A percentile compares a stretch with the other conserved stretches of the same genome.
Conservation (phyloP, 2,329 filamentous ascomycete species). For the Coniochaeta sp. region DNA sequence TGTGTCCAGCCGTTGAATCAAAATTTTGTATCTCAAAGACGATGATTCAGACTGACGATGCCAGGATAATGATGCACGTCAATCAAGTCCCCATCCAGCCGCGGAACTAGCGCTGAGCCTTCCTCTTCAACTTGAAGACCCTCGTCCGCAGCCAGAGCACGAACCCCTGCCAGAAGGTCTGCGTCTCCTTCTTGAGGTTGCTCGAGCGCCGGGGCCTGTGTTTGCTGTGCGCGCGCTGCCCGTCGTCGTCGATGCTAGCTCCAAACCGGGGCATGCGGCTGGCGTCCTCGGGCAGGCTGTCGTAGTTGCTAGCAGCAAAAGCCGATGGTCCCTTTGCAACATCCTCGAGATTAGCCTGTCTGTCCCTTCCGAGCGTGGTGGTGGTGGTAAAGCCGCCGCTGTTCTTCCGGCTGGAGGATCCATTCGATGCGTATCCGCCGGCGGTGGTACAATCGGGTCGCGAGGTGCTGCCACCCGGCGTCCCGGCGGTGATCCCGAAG, state of each 20-base stretch:
- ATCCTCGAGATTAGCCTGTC: conserved; percentile 7
- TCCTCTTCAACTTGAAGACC: conserved; percentile 18
- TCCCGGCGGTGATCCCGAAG: neutral
- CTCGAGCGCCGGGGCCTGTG: conserved; percentile 31
- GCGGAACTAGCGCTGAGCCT: neutral
- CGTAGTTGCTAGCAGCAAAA: conserved; percentile 42
- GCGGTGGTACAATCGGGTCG: neutral
- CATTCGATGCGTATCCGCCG: neutral
- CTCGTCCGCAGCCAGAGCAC: conserved; percentile 59
- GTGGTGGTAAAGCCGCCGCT: too few species aligned
- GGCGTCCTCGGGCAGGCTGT: conserved; percentile 29
- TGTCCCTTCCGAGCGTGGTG: neutral
- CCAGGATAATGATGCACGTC: too few species aligned
- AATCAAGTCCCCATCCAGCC: too few species aligned
- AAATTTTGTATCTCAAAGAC: too few species aligned
- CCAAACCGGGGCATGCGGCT: conserved; percentile 20
- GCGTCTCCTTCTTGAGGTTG: conserved; percentile 52
- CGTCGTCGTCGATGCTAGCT: neutral
- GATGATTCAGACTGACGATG: too few species aligned
- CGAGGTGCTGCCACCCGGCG: neutral
- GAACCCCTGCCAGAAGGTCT: conserved; percentile 55
- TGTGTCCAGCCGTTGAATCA: too few species aligned
- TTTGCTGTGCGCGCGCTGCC: conserved; percentile 26
- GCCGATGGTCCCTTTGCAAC: conserved; percentile 32
- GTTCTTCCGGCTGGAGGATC: conserved; percentile 5